These are phyloP conservation scores for Dictyostelium firmibasis DNA, from an alignment of 78 protist species.

Conservation along the genomic window DNA sequence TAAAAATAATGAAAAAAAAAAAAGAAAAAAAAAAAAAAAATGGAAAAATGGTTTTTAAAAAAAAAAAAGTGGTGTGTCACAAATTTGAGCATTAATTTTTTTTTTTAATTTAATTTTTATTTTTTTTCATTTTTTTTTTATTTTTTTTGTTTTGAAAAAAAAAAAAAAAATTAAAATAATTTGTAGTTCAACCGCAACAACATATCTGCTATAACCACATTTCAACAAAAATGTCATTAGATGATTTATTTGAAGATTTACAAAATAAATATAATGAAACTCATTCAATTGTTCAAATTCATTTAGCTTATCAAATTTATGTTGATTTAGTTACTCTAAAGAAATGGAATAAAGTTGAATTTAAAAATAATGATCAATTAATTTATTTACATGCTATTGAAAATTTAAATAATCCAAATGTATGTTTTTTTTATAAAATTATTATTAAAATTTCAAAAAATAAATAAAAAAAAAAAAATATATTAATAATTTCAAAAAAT, in stretches of 20 bases:
- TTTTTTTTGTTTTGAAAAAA: not conserved
- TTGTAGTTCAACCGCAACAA: not conserved
- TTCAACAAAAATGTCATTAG: not conserved
- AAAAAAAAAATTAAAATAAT: not conserved
- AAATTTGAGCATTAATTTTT: not conserved
- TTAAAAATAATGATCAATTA: not conserved
- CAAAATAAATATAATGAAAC: not conserved
- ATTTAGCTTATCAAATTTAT: constrained; percentile 36
- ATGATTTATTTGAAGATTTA: not conserved
- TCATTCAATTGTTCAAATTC: not conserved
- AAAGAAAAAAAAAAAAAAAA: not conserved
- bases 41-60: not conserved
- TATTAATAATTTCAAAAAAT: not conserved
- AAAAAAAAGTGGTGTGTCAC: not conserved
- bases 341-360: constrained; percentile 6
- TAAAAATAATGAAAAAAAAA: not conserved
- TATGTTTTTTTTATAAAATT: too few relatives aligned
- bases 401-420: not conserved
- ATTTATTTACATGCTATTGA: not conserved
- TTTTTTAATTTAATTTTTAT: not conserved
- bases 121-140: not conserved
- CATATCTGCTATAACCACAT: not conserved
- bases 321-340: not conserved
- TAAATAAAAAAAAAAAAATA: not conserved
- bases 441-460: too few relatives aligned